Evolutionary conservation across 192 early-diverging fungal species (phyloP).

Genomic region (Coemansia sp.): DNA sequence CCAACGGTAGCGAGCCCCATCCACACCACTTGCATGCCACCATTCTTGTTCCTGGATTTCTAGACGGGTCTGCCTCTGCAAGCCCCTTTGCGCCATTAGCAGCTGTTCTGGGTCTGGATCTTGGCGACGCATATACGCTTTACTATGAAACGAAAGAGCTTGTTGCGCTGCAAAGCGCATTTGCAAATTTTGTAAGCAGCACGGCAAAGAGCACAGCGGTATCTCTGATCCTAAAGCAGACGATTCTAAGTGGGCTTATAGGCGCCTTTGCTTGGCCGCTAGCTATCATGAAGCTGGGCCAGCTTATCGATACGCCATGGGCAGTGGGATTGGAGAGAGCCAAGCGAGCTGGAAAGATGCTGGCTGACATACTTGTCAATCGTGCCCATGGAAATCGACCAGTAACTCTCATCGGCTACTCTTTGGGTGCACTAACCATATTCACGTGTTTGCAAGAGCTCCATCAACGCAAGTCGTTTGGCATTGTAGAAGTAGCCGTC

Average conservation of each 20-base stretch:
- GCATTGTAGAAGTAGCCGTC: slow-evolving; percentile 65
- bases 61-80: slow-evolving; percentile 26
- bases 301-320: slow-evolving; percentile 74
- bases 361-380: slow-evolving; percentile 47
- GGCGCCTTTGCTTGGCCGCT: slow-evolving; percentile 51
- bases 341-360: slow-evolving; percentile 60
- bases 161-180: slow-evolving; percentile 41
- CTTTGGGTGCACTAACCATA: slow-evolving; percentile 66
- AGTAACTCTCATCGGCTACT: slow-evolving; percentile 69
- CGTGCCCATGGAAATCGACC: slow-evolving; percentile 61
- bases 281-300: slow-evolving; percentile 42
- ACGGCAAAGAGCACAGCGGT: slow-evolving; percentile 47
- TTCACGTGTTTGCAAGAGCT: slow-evolving; percentile 70
- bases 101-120: slow-evolving; percentile 29
- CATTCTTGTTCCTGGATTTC: slow-evolving; percentile 54
- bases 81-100: slow-evolving; percentile 27
- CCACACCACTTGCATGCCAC: slow-evolving; percentile 48
- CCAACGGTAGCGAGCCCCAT: neutral
- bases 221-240: slow-evolving; percentile 49
- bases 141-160: slow-evolving; percentile 54
- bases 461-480: slow-evolving; percentile 43
- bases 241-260: slow-evolving; percentile 33
- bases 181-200: slow-evolving; percentile 37
- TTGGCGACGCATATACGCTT: slow-evolving; percentile 52
- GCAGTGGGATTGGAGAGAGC: slow-evolving; percentile 63